Evolutionary conservation across 805 yeast species (phyloP).

Genomic region (Saccharomycopsis schoenii): DNA sequence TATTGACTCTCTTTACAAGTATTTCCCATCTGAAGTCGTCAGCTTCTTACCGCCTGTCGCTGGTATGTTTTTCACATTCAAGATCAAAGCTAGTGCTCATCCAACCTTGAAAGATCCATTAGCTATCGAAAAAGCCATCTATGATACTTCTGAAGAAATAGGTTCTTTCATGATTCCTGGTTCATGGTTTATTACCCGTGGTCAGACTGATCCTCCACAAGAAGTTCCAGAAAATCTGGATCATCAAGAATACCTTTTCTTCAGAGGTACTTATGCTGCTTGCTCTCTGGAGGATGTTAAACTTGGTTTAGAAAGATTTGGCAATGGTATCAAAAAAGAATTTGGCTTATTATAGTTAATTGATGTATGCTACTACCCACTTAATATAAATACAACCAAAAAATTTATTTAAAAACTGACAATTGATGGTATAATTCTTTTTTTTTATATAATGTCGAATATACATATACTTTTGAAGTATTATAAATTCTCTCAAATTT

Average conservation of each 20-base stretch:
- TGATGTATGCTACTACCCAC: too few relatives aligned
- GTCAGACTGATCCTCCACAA: conserved; percentile 51
- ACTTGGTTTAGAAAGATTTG: conserved; percentile 57
- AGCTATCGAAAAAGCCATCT: conserved; percentile 54
- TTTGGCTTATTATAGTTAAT: conserved; percentile 22
- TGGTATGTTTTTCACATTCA: conserved; percentile 78
- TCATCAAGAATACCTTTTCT: conserved; percentile 45
- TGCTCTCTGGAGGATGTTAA: conserved; percentile 58
- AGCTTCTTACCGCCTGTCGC: conserved; percentile 57
- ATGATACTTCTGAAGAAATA: conserved; percentile 45
- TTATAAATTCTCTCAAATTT: too few relatives aligned
- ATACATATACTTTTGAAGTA: too few relatives aligned
- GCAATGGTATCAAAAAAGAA: conserved; percentile 50
- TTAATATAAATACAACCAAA: too few relatives aligned
- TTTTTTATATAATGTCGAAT: too few relatives aligned
- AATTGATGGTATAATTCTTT: background rate
- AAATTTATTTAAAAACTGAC: background rate
- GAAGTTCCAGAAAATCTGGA: conserved; percentile 31
- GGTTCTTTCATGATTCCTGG: conserved; percentile 77
- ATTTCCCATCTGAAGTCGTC: conserved; percentile 39
- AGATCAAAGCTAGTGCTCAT: conserved; percentile 68
- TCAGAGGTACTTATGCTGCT: conserved; percentile 86
- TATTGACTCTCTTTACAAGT: conserved; percentile 58
- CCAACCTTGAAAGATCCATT: conserved; percentile 62
- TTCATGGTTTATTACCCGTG: conserved; percentile 61